These are phyloP conservation scores for Chimonanthus salicifolius DNA, from an alignment of 164 flowering plant species.

Conservation along the genomic window DNA sequence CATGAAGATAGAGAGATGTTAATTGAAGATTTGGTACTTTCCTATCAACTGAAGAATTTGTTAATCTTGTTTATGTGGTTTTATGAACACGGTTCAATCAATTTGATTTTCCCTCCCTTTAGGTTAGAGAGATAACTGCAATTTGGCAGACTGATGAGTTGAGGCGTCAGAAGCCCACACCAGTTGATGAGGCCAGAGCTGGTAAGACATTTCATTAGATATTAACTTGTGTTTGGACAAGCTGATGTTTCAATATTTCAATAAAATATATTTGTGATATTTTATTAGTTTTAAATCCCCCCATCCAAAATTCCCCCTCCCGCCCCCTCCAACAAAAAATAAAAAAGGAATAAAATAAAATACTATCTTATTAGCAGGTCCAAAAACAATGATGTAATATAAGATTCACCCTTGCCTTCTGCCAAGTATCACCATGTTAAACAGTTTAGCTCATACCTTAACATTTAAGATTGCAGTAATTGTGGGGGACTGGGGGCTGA, in stretches of 20 bases:
- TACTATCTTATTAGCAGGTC: too few species aligned
- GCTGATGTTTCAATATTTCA: not conserved
- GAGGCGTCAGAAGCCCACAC: conserved; percentile 89
- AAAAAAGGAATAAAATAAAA: too few species aligned
- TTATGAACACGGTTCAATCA: not conserved
- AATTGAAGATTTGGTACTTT: conserved; percentile 82
- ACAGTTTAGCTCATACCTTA: not conserved
- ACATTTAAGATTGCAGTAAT: not conserved
- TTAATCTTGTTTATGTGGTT: not conserved
- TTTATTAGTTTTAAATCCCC: too few species aligned
- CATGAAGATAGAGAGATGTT: conserved; percentile 83
- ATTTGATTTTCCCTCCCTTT: conserved; percentile 13
- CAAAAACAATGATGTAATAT: not conserved
- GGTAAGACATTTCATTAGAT: conserved; percentile 36
- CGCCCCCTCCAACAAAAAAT: too few species aligned
- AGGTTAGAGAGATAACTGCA: conserved; percentile 90
- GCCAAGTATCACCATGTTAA: not conserved
- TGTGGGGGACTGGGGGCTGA: too few species aligned
- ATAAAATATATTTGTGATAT: too few species aligned
- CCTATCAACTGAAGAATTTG: not conserved
- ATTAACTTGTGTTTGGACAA: conserved; percentile 12
- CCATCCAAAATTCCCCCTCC: too few species aligned
- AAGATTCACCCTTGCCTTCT: not conserved
- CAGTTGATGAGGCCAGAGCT: conserved; percentile 96
- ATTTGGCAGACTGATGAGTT: conserved; percentile 98